phyloP scores from a whole-genome alignment of 163 green algal species.

The Scenedesmus sp. region DNA sequence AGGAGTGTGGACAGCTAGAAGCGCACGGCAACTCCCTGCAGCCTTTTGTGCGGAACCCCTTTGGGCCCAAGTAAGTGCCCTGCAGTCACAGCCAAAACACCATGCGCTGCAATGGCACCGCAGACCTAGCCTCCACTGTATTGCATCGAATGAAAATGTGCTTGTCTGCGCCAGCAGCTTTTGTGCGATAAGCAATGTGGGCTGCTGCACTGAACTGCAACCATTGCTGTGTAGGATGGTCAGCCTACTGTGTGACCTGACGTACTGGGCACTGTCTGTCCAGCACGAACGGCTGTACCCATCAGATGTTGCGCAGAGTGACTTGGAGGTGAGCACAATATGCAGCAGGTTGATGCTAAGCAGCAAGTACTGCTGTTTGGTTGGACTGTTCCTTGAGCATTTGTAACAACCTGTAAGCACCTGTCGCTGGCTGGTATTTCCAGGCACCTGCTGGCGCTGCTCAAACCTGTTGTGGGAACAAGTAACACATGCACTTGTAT shows the following conservation, averaged over 20 bases:
- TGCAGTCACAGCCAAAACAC: too few species aligned
- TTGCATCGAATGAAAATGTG: too few species aligned
- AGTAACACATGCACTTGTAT: not conserved
- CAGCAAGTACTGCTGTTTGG: not conserved
- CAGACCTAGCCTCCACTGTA: too few species aligned
- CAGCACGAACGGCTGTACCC: slow-evolving; percentile 50
- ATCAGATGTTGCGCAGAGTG: not conserved
- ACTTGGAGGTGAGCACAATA: not conserved
- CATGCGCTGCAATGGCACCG: too few species aligned
- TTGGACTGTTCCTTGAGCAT: not conserved
- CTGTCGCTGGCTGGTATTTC: not conserved
- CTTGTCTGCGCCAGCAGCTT: not conserved
- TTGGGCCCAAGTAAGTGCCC: slow-evolving; percentile 34
- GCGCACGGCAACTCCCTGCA: not conserved
- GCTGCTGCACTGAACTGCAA: not conserved
- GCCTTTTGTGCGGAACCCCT: slow-evolving; percentile 9
- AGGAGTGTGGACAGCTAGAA: slow-evolving; percentile 42
- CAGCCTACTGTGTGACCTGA: slow-evolving; percentile 49
- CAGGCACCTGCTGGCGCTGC: not conserved
- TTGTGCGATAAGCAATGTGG: not conserved
- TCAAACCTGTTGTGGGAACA: not conserved
- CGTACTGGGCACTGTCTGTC: not conserved
- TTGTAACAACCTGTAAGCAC: not conserved
- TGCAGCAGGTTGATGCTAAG: too few species aligned
- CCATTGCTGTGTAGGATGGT: slow-evolving; percentile 18